Percentiles rank a stretch among this genome's conserved stretches.
Evolutionary conservation across 805 yeast genomes (phyloP).

Genomic region (Saturnispora zaruensis): DNA sequence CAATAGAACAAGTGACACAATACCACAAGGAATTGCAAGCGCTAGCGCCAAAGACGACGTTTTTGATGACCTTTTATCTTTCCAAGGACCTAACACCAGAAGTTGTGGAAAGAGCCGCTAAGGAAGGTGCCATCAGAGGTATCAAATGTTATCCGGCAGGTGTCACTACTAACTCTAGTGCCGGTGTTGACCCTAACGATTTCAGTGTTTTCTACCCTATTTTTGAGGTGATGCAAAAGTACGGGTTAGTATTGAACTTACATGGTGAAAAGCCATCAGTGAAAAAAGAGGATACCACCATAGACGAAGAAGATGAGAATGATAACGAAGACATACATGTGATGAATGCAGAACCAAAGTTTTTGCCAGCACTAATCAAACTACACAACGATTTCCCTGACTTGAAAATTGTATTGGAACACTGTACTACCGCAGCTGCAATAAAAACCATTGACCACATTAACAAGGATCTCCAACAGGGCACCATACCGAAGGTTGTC

Average conservation of each 20-base stretch:
- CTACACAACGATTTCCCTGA: conserved; percentile 79
- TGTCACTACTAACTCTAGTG: conserved; percentile 91
- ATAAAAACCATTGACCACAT: conserved; percentile 65
- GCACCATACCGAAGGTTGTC: conserved; percentile 50
- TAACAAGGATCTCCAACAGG: conserved; percentile 34
- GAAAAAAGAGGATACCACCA: conserved; percentile 10
- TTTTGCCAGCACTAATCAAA: conserved; percentile 78
- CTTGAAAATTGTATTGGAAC: conserved; percentile 81
- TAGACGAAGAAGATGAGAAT: conserved; percentile 28
- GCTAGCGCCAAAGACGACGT: conserved; percentile 75
- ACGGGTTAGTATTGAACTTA: conserved; percentile 69
- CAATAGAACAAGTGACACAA: conserved; percentile 58
- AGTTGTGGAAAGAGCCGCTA: conserved; percentile 70
- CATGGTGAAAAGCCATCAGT: conserved; percentile 93
- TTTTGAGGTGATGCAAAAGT: conserved; percentile 78
- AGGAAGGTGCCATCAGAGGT: conserved; percentile 62
- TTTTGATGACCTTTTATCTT: conserved; percentile 84
- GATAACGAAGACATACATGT: conserved; percentile 71
- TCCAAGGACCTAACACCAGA: conserved; percentile 78
- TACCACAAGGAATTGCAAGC: conserved; percentile 58
- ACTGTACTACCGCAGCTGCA: conserved; percentile 90
- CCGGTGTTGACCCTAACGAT: conserved; percentile 91
- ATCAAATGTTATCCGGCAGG: conserved; percentile 98
- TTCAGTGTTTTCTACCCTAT: conserved; percentile 83
- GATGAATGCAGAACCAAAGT: conserved; percentile 86